Evolutionary conservation across 768 basidiomycete genomes (phyloP).

Genomic region (Rhizopogon salebrosus): DNA sequence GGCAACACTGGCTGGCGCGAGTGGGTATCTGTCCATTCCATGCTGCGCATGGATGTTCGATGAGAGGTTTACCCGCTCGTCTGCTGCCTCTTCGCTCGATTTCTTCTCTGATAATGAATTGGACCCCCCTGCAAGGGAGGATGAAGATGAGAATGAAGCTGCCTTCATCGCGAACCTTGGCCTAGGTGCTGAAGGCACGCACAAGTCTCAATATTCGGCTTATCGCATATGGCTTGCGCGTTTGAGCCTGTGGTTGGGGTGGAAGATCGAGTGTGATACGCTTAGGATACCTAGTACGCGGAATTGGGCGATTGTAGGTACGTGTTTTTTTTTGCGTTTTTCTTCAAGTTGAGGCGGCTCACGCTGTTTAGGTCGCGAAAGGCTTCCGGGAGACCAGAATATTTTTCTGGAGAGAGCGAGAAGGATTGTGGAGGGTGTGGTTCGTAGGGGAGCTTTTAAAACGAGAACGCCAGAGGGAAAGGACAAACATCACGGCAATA

Average conservation of each 20-base stretch:
- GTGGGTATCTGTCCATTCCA: constrained; percentile 79
- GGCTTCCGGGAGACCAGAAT: constrained; percentile 12
- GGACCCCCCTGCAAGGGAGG: constrained; percentile 13
- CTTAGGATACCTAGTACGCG: constrained; percentile 90
- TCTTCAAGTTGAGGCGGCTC: not conserved
- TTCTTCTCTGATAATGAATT: constrained; percentile 18
- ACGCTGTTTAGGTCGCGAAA: constrained; percentile 20
- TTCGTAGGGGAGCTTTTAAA: constrained; percentile 65
- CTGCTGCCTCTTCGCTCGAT: constrained; percentile 19
- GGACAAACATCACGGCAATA: constrained; percentile 30
- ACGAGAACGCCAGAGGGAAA: constrained; percentile 67
- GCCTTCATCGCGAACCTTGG: constrained; percentile 42
- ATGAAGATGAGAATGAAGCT: constrained; percentile 19
- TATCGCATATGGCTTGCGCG: constrained; percentile 87
- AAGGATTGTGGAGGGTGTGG: constrained; percentile 51
- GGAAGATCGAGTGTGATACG: constrained; percentile 81
- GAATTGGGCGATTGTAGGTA: constrained; percentile 90
- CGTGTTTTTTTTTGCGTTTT: constrained; percentile 17
- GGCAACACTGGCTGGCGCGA: constrained; percentile 52
- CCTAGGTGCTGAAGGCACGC: constrained; percentile 57
- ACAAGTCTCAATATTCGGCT: constrained; percentile 66
- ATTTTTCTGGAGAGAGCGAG: constrained; percentile 34
- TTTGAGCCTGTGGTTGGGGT: constrained; percentile 70
- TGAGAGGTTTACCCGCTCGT: constrained; percentile 49
- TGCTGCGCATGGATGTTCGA: constrained; percentile 90